Evolutionary conservation across 495 filamentous ascomycete species (phyloP), one percentile per base, ranked within the genome.

Genomic region (Penicillium bovifimosum): DNA sequence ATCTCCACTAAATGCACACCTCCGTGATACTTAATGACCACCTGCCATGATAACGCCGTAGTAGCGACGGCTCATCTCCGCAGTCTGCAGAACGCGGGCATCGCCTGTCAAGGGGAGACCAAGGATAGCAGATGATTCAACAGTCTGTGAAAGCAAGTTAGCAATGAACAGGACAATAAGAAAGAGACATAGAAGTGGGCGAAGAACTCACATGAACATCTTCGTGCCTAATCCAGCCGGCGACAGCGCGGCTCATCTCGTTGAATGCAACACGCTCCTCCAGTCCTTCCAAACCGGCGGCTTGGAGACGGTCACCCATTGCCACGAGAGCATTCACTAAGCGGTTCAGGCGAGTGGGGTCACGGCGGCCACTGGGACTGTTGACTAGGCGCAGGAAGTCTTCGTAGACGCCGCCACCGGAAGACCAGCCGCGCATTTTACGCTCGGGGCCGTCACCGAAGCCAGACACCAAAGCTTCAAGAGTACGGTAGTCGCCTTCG

Each of bases 351-450:
- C 83, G 67, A 47, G 63, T 66, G 28, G 68, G 50, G 41, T 75
- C 72, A 10, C 58, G 66, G 46, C 65, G 54, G 63, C 70, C 53
- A 32, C 56, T 63, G 51, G 70, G 57, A 13, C 68, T 64, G 26
- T 73, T 65, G 8, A 69, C 62, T 18, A 93, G 71, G 29, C 82
- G 76, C 17, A 95, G 74, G 68, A 86, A 96, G 50, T 92, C 86
- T 41, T 85, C 80, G 58, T 96, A 96, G 14, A 96, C 80, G 45
- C 83, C 80, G 9, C 90, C 92, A 11, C 88, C 91, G 17, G 77
- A 67, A 24, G 84, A 77, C 93, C 93, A 97, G 39, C 68, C 71
- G 32, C 68, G 66, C 48, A 77, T 73, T 46, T 74, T 72, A 28
- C 68, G 64, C 26, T 77, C 72, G 7, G 67, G 71, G 1, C 74